Base-by-base conservation (phyloP, 140 eudicot genomes). In the Erigeron philadelphicus region DNA sequence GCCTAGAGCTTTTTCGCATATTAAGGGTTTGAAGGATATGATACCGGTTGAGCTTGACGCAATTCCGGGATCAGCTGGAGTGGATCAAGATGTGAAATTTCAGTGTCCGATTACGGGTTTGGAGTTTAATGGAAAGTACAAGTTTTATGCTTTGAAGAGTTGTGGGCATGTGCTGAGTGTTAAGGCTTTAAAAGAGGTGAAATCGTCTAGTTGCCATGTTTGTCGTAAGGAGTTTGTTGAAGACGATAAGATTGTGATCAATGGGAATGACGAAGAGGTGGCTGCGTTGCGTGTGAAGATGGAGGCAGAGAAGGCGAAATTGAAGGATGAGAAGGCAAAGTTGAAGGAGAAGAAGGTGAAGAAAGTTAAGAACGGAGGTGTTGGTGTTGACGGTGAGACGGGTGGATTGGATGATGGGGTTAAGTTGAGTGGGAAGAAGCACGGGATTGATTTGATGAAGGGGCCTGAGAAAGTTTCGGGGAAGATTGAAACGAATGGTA, bases 131-230 rank as follows among this genome's bases (percentile, higher is more conserved):
- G 97, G 97, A 10, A 91, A 84, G 76, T 84, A 91, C 41, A 91
- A 84, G 66, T 91, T 91, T 52, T 84, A 80, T 15, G 95, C 95
- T 0, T 66, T 91, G 54, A 81, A 78, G 71, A 73, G 75, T 1
- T 91, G 97, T 53, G 97, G 97, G 15, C 97, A 91, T 75, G 96
- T 88, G 45, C 66, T 91, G 78, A 91, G 97, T 71, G 81, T 83
- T 2, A 91, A 88, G 74, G 95, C 96, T 0, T 73, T 91, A 72
- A 91, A 88, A 78, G 97, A 91, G 82, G 84, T 91, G n/a, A 91
- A 91, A 70, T 84, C 95, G 0, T 82, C 86, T 0, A 56, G 76
- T 8, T 91, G 97, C 42, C 87, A 81, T 74, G 88, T 91, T 40
- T 91, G 97, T 64, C 97, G 74, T 31, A 86, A 84, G 74, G 97